These are phyloP conservation scores for Barbarea vulgaris DNA, from an alignment of 345 rosid genomes.

Conservation along the genomic window DNA sequence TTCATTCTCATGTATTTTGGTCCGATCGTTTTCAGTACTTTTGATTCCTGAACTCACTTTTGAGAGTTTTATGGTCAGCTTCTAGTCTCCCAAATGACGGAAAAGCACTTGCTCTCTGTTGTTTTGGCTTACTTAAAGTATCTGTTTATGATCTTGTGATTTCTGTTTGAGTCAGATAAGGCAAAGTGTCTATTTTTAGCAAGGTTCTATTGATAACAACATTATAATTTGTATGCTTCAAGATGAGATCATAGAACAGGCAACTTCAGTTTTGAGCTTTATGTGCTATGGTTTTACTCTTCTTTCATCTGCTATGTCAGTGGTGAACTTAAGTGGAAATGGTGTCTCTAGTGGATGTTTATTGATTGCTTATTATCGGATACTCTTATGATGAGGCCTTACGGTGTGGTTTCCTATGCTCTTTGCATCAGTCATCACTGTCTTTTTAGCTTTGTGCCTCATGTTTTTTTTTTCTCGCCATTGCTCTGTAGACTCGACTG, in stretches of 20 bases:
- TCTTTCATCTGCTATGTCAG: not conserved
- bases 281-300: not conserved
- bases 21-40: not conserved
- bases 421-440: not conserved
- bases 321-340: not conserved
- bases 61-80: not conserved
- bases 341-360: slow-evolving; percentile 5
- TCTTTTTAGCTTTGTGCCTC: not conserved
- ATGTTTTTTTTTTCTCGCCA: not conserved
- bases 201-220: not conserved
- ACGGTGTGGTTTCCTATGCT: not conserved
- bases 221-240: not conserved
- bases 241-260: not conserved
- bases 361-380: not conserved
- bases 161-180: slow-evolving; percentile 9
- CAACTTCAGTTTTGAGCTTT: slow-evolving; percentile 2
- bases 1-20: not conserved
- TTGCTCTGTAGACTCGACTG: slow-evolving; percentile 64
- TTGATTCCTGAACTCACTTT: not conserved
- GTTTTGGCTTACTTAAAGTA: slow-evolving; percentile 2
- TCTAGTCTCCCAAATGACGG: not conserved
- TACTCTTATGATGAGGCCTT: not conserved
- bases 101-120: not conserved
- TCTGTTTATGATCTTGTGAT: slow-evolving; percentile 5
- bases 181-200: slow-evolving; percentile 13